Evolutionary conservation across 2,329 filamentous ascomycete species (phyloP).

Genomic region (Fusarium metavorans): DNA sequence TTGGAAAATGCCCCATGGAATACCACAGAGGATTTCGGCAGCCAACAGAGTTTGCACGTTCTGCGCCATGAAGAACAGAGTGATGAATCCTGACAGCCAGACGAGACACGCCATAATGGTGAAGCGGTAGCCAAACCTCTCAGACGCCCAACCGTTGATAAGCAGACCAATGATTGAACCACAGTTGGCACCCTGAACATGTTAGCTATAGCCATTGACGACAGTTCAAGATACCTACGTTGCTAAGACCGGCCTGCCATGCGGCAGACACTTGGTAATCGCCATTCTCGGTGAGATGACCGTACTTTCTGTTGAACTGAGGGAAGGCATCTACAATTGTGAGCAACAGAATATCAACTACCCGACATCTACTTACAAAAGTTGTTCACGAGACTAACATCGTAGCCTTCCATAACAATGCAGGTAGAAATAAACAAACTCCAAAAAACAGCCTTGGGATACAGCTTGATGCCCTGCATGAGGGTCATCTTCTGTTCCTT

Average conservation of each 20-base stretch:
- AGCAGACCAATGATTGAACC: conserved; percentile 40
- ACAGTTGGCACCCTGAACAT: conserved; percentile 26
- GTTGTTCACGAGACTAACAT: conserved; percentile 37
- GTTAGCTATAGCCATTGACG: neutral
- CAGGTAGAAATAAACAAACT: conserved; percentile 39
- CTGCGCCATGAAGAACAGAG: conserved; percentile 38
- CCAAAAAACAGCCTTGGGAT: conserved; percentile 39
- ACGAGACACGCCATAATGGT: conserved; percentile 40
- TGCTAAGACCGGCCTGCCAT: conserved; percentile 39
- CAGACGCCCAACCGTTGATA: conserved; percentile 36
- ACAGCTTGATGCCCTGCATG: conserved; percentile 37
- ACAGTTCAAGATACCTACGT: conserved; percentile 1
- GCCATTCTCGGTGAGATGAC: conserved; percentile 25
- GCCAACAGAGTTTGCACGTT: conserved; percentile 39
- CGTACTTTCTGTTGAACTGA: conserved; percentile 40
- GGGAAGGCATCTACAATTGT: conserved; percentile 29
- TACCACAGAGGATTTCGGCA: conserved; percentile 37
- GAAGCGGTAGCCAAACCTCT: conserved; percentile 35
- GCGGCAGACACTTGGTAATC: conserved; percentile 36
- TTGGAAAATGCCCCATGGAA: conserved; percentile 42
- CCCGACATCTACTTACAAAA: conserved; percentile 23
- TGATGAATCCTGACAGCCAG: conserved; percentile 34
- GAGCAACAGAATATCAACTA: neutral
- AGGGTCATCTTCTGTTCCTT: conserved; percentile 42
- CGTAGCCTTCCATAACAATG: conserved; percentile 41